These are phyloP conservation scores for Daldinia concentrica DNA, from an alignment of 495 filamentous ascomycete species.

Conservation along the genomic window DNA sequence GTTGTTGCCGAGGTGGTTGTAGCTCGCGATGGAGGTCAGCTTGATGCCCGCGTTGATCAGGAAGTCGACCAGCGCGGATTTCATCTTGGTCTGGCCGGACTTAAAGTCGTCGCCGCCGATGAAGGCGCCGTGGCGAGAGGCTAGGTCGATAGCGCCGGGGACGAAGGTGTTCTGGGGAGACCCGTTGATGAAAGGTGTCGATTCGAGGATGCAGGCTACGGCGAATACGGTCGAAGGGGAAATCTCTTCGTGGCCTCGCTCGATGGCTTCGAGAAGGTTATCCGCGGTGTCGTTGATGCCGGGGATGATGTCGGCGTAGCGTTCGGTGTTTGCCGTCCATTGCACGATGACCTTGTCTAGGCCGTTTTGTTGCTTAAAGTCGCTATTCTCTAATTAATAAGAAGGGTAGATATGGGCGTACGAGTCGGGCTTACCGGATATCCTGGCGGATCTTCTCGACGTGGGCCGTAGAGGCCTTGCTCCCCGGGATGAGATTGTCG, in stretches of 20 bases:
- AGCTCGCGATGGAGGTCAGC: constrained; percentile 97
- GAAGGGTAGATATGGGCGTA: background rate
- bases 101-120: constrained; percentile 99
- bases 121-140: constrained; percentile 87
- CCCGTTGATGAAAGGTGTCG: constrained; percentile 96
- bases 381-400: constrained; percentile 59
- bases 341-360: constrained; percentile 97
- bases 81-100: constrained; percentile 99
- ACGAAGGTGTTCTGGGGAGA: constrained; percentile 99
- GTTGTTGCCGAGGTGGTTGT: constrained; percentile 99
- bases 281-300: constrained; percentile 98
- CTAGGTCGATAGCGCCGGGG: constrained; percentile 87
- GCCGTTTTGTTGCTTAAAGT: constrained; percentile 86
- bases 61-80: constrained; percentile 98
- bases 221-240: constrained; percentile 96
- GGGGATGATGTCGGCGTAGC: constrained; percentile 84
- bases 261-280: constrained; percentile 88
- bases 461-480: constrained; percentile 84
- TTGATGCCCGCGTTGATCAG: constrained; percentile 98
- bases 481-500: constrained; percentile 86
- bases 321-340: constrained; percentile 99
- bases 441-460: constrained; percentile 95
- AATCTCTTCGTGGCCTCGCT: constrained; percentile 85
- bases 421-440: constrained; percentile 72
- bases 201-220: constrained; percentile 90